These are phyloP conservation scores for Phragmites australis DNA, from an alignment of 176 grass and related monocot genomes.

Conservation along the genomic window DNA sequence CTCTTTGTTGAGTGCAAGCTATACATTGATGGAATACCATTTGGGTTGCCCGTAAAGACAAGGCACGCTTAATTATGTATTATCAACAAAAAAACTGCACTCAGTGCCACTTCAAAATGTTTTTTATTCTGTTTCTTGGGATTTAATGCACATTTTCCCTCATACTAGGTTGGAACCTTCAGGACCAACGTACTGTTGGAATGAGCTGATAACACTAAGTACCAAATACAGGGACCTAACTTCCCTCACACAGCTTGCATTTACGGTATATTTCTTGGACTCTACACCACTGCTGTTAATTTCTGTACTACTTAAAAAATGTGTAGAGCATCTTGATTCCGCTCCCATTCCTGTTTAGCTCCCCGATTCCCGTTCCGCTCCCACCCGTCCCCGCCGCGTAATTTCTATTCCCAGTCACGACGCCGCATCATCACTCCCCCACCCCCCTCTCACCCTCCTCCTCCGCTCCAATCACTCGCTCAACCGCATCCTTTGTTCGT, in stretches of 20 bases:
- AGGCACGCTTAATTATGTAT: constrained; percentile 41
- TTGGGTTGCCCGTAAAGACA: constrained; percentile 72
- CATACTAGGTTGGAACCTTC: constrained; percentile 67
- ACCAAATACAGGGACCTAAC: constrained; percentile 95
- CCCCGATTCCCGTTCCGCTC: no score
- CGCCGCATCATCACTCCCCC: no score
- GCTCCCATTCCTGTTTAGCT: no score
- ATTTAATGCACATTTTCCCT: neutral
- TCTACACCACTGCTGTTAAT: neutral
- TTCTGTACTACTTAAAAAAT: no score
- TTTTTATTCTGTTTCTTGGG: neutral
- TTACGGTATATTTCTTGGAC: constrained; percentile 56
- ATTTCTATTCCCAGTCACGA: no score
- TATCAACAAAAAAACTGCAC: neutral
- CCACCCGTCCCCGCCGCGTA: no score
- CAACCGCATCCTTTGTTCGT: no score
- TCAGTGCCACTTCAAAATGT: neutral
- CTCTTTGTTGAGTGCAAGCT: constrained; percentile 82
- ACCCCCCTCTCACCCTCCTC: no score
- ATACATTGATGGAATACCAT: constrained; percentile 75
- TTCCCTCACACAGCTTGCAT: constrained; percentile 79
- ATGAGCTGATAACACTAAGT: constrained; percentile 74
- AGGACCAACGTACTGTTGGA: constrained; percentile 75
- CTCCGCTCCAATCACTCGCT: no score
- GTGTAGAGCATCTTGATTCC: no score